A percentile compares a stretch with the other conserved stretches of the same genome.
These are phyloP conservation scores for Colletotrichum sidae DNA, from an alignment of 2,329 filamentous ascomycete genomes.

Conservation along the genomic window DNA sequence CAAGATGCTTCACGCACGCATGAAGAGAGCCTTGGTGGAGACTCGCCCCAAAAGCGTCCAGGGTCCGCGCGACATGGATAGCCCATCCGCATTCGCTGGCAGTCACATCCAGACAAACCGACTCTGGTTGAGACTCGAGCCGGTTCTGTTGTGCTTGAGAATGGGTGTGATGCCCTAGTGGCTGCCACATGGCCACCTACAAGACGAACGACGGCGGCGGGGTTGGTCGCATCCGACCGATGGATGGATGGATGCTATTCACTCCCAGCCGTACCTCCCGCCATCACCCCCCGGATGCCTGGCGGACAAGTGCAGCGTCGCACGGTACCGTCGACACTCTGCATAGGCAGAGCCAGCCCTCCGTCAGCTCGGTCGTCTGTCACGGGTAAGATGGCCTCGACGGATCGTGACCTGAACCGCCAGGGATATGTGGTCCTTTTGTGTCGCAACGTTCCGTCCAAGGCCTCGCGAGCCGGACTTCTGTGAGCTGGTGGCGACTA, in stretches of 20 bases:
- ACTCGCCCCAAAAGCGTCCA: too few relatives aligned
- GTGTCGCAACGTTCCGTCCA: neutral
- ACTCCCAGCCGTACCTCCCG: too few relatives aligned
- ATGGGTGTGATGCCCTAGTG: neutral
- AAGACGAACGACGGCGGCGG: neutral
- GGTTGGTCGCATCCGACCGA: neutral
- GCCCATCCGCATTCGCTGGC: too few relatives aligned
- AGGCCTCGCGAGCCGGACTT: neutral
- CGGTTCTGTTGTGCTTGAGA: too few relatives aligned
- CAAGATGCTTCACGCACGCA: too few relatives aligned
- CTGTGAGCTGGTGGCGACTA: constrained; percentile 1
- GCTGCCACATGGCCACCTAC: constrained; percentile 16
- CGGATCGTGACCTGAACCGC: too few relatives aligned
- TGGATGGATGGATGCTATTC: too few relatives aligned
- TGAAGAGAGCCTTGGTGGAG: too few relatives aligned
- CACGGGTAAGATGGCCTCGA: too few relatives aligned
- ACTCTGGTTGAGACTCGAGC: neutral
- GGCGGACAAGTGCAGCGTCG: neutral
- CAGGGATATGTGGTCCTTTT: neutral
- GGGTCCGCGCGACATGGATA: too few relatives aligned
- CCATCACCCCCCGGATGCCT: neutral
- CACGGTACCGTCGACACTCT: constrained; percentile 12
- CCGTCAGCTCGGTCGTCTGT: neutral
- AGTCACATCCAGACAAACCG: too few relatives aligned
- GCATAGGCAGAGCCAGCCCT: constrained; percentile 17